Evolutionary conservation across 2,329 filamentous ascomycete genomes (phyloP).

Genomic region (Fusarium hostae): DNA sequence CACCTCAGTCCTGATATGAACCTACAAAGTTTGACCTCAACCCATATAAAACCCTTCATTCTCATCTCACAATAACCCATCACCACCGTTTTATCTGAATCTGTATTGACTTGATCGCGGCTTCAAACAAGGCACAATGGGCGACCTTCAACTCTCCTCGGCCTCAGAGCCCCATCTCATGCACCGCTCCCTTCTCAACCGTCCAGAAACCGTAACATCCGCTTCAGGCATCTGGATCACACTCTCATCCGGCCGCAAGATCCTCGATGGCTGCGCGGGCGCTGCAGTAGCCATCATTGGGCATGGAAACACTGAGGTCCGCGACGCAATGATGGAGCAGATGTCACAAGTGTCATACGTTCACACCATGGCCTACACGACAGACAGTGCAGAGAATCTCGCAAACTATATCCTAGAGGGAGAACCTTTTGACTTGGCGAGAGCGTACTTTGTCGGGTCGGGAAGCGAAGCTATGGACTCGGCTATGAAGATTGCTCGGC

Average conservation of each 20-base stretch:
- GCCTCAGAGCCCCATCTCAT: constrained; percentile 41
- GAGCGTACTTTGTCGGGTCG: constrained; percentile 51
- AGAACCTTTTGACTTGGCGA: constrained; percentile 51
- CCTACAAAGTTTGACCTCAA: background rate
- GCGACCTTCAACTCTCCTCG: background rate
- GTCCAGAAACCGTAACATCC: constrained; percentile 52
- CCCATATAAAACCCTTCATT: background rate
- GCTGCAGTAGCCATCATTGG: constrained; percentile 70
- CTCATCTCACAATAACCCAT: too few species aligned
- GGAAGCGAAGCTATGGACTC: constrained; percentile 58
- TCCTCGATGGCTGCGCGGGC: constrained; percentile 79
- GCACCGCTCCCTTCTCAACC: constrained; percentile 49
- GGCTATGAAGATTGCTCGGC: constrained; percentile 60
- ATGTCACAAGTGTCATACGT: constrained; percentile 64
- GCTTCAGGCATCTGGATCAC: constrained; percentile 54
- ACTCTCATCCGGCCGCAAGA: constrained; percentile 46
- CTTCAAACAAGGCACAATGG: background rate
- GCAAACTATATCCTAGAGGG: constrained; percentile 52
- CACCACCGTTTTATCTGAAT: too few species aligned
- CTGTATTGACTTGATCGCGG: too few species aligned
- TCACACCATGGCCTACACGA: constrained; percentile 53
- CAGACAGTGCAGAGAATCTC: constrained; percentile 59
- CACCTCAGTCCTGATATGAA: background rate
- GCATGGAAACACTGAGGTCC: constrained; percentile 70
- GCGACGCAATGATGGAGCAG: constrained; percentile 68